Conservation (phyloP, 306 rosid species). For the Arachis hypogaea region DNA sequence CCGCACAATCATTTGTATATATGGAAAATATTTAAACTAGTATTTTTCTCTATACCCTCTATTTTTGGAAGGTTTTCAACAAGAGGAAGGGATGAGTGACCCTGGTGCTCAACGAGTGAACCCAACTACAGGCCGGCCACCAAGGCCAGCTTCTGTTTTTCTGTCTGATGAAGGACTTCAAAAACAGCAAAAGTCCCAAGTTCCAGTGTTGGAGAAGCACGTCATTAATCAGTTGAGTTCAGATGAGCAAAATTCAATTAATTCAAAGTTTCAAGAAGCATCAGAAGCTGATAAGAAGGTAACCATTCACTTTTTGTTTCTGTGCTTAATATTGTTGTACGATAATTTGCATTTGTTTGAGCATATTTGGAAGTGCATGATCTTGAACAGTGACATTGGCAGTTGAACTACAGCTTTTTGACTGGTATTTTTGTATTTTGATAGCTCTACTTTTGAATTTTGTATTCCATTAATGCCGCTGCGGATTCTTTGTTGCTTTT, state of each 20-base stretch:
- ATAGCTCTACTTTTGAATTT: not conserved
- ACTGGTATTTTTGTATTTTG: slow-evolving; percentile 17
- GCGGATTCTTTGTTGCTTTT: slow-evolving; percentile 22
- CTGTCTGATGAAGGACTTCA: slow-evolving; percentile 63
- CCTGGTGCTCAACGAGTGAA: slow-evolving; percentile 55
- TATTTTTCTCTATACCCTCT: slow-evolving; percentile 36
- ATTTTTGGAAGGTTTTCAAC: slow-evolving; percentile 63
- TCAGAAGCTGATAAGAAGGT: slow-evolving; percentile 91
- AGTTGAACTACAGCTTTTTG: slow-evolving; percentile 19
- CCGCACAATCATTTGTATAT: not conserved
- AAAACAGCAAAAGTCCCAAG: slow-evolving; percentile 62
- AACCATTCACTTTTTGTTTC: slow-evolving; percentile 33
- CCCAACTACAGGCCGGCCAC: slow-evolving; percentile 66
- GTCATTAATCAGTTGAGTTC: slow-evolving; percentile 83
- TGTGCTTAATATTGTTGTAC: slow-evolving; percentile 2
- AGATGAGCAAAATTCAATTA: slow-evolving; percentile 80
- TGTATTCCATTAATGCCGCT: not conserved
- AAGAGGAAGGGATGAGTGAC: slow-evolving; percentile 63
- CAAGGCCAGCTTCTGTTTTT: slow-evolving; percentile 61
- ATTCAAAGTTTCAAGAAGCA: slow-evolving; percentile 78
- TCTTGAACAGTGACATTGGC: not conserved
- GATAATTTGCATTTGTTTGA: slow-evolving; percentile 20
- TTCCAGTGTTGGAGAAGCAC: slow-evolving; percentile 86
- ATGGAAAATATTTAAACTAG: slow-evolving; percentile 24
- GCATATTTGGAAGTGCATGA: slow-evolving; percentile 27